Percentiles rank a stretch among this genome's conserved stretches.
These are phyloP conservation scores for Starmera stellimalicola DNA, from an alignment of 1,139 yeast genomes.

Conservation along the genomic window DNA sequence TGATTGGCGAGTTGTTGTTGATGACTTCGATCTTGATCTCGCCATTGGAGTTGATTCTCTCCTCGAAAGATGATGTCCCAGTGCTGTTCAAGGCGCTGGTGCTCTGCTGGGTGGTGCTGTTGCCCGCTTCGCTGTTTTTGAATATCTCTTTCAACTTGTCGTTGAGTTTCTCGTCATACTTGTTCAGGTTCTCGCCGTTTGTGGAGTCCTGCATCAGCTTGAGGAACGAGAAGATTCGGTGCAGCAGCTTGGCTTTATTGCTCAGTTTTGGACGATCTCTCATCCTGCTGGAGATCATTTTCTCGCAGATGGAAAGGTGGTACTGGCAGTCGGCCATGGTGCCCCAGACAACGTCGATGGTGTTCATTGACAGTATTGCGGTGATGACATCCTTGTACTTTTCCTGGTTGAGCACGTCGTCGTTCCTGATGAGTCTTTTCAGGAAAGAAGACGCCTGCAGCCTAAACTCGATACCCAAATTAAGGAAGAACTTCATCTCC, in stretches of 20 bases:
- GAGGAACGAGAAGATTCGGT: constrained; percentile 67
- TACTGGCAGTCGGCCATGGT: constrained; percentile 80
- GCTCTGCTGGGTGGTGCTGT: constrained; percentile 13
- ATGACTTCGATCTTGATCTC: constrained; percentile 28
- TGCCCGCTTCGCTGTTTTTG: constrained; percentile 4
- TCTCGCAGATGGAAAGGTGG: constrained; percentile 70
- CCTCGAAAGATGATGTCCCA: constrained; percentile 23
- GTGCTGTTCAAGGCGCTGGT: background rate
- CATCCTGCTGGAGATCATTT: constrained; percentile 63
- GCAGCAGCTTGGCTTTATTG: constrained; percentile 67
- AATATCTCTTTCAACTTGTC: constrained; percentile 3
- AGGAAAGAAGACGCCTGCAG: constrained; percentile 67
- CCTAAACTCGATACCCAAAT: constrained; percentile 64
- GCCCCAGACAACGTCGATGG: constrained; percentile 87
- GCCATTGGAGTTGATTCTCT: constrained; percentile 31
- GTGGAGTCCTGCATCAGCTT: constrained; percentile 49
- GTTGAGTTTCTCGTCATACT: constrained; percentile 8
- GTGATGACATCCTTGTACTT: constrained; percentile 79
- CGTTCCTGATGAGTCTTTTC: constrained; percentile 41
- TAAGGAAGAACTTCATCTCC: constrained; percentile 61
- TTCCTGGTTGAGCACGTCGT: constrained; percentile 36
- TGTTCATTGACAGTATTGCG: constrained; percentile 79
- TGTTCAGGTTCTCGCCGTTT: constrained; percentile 12
- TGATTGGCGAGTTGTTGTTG: constrained; percentile 8
- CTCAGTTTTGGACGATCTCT: constrained; percentile 55